Conservation (phyloP, 2,329 filamentous ascomycete species). For the Didymella lethalis region DNA sequence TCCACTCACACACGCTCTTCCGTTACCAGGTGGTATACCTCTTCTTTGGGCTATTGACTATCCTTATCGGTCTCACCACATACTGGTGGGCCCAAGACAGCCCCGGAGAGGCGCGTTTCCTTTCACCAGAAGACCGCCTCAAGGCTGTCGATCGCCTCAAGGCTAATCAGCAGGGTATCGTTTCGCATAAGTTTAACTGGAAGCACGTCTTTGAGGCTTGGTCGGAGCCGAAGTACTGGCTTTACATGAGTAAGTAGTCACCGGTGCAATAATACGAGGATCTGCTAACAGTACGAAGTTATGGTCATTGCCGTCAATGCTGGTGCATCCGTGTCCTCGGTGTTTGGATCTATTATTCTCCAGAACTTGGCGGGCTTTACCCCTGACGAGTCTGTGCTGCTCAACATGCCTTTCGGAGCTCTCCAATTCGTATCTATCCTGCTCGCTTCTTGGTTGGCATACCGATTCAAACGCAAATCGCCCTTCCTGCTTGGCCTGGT, state of each 20-base stretch:
- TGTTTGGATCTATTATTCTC: conserved; percentile 65
- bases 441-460: conserved; percentile 62
- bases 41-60: conserved; percentile 53
- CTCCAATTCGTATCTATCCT: conserved; percentile 36
- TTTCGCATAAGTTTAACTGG: conserved; percentile 71
- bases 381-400: conserved; percentile 64
- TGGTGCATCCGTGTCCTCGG: conserved; percentile 62
- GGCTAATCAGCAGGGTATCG: conserved; percentile 76
- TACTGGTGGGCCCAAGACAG: conserved; percentile 61
- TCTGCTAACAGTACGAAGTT: conserved; percentile 5
- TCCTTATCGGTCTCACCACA: conserved; percentile 51
- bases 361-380: conserved; percentile 67
- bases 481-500: conserved; percentile 53
- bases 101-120: conserved; percentile 65
- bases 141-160: conserved; percentile 75
- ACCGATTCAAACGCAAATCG: conserved; percentile 67
- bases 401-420: conserved; percentile 61
- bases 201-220: conserved; percentile 68
- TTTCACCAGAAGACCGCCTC: conserved; percentile 70
- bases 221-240: conserved; percentile 64
- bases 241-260: conserved; percentile 30
- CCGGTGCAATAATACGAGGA: not conserved
- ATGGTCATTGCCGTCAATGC: conserved; percentile 37
- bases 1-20: conserved; percentile 62
- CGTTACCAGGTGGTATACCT: conserved; percentile 68